Base-by-base conservation (phyloP, 2,329 filamentous ascomycete species). In the Ceratocystis cubensis region DNA sequence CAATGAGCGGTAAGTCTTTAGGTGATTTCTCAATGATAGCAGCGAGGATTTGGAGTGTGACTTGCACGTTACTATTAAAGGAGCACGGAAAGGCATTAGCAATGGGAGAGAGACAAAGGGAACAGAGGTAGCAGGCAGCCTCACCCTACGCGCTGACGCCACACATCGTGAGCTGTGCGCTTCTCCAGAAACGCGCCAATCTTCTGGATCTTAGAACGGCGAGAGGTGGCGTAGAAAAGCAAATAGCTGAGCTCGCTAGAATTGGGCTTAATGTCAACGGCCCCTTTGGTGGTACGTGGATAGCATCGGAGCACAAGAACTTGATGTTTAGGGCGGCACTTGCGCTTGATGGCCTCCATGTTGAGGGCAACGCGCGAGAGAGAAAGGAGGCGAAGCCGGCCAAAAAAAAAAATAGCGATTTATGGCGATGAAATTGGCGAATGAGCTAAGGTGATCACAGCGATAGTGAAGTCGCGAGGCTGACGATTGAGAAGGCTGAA, bases 291-390 rank as follows among this genome's bases (percentile, higher is more conserved):
- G 70, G 89, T 92, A 71, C 88, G 88, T 50, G 94, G 94, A 76
- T 96, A 99, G 80, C 93, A 97, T 79, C 96, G 96, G 70, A 96
- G 84, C 71, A 96, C 88, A 69, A 97, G 81, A 71, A 96, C 89
- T 82, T 97, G 93, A 78, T 99, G 94, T 80, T 96, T 97, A 33
- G 94, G 93, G 69, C 93, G 90, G 76, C 84, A 86, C 76, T 81
- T 85, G 73, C 86, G 81, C 76, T 84, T 80, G 70, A 87, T 80
- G 73, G 84, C 80, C 73, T 87, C 81, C 85, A 88, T 88, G 69
- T 72, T 73, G 41, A 37, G n/a, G 25, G 75, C 7, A 69, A 10
- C 22, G 20, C 48, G 48, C 48, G 20, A 22, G 48, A 15, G n/a
- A 22, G 20, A 10, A 15, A 25, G 48, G 10, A 13, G 17, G 48